phyloP scores from a whole-genome alignment of 169 alveolate species.

The Miamiensis avidus region DNA sequence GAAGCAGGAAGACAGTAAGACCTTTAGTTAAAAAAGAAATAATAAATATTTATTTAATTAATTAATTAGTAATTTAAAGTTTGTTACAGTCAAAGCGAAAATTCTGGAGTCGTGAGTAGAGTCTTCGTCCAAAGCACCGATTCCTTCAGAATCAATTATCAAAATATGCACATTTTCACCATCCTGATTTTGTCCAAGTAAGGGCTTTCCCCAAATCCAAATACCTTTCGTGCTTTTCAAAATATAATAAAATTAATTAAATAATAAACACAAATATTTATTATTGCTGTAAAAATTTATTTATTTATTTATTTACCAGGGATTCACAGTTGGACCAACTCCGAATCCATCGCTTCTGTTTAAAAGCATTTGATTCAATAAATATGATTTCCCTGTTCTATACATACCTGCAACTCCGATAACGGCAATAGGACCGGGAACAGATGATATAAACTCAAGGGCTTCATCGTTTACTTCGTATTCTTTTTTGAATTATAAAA shows the following conservation, averaged over 20 bases:
- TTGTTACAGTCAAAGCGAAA: conserved; percentile 74
- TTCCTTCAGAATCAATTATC: conserved; percentile 86
- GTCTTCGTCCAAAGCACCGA: conserved; percentile 89
- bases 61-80: too few relatives aligned
- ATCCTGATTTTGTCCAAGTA: conserved; percentile 72
- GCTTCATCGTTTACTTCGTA: conserved; percentile 74
- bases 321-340: conserved; percentile 84
- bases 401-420: conserved; percentile 89
- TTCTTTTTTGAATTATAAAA: conserved; percentile 15
- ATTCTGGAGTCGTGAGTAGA: conserved; percentile 83
- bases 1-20: conserved; percentile 64
- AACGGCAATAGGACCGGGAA: conserved; percentile 72
- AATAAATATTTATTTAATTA: too few relatives aligned
- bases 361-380: conserved; percentile 77
- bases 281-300: background rate
- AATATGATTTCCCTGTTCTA: conserved; percentile 85
- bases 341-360: conserved; percentile 77
- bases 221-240: conserved; percentile 56
- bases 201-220: conserved; percentile 88
- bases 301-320: conserved; percentile 44
- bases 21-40: background rate
- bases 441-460: conserved; percentile 52
- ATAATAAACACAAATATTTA: background rate
- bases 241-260: background rate
- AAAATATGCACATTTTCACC: conserved; percentile 78